These are phyloP conservation scores for Medakamo hakoo DNA, from an alignment of 139 green algal species.

Conservation along the genomic window DNA sequence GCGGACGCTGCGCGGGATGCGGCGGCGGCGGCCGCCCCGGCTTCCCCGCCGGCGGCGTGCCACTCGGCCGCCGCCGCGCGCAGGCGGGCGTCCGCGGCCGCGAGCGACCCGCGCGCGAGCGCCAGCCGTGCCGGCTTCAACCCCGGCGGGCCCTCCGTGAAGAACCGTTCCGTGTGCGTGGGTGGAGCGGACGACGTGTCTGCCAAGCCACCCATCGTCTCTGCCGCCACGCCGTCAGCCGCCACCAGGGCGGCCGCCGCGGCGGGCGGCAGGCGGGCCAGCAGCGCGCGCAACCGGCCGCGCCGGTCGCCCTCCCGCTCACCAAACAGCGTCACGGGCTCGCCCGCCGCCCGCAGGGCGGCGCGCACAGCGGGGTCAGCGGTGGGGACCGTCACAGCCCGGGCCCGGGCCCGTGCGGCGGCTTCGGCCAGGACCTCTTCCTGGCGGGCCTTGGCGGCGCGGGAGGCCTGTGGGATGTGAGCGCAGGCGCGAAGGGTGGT, in stretches of 20 bases:
- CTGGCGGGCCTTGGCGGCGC: too few relatives aligned
- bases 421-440: background rate
- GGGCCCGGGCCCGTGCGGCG: too few relatives aligned
- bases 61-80: constrained; percentile 30
- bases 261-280: constrained; percentile 29
- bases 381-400: constrained; percentile 49
- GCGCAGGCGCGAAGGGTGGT: too few relatives aligned
- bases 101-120: constrained; percentile 55
- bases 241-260: background rate
- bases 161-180: constrained; percentile 64
- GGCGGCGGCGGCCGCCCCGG: constrained; percentile 3
- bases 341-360: constrained; percentile 55
- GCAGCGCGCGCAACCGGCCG: constrained; percentile 62
- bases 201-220: background rate
- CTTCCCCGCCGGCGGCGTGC: constrained; percentile 25
- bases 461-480: too few relatives aligned
- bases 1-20: background rate
- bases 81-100: constrained; percentile 41
- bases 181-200: background rate
- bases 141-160: constrained; percentile 63
- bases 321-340: constrained; percentile 94
- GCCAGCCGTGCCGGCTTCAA: constrained; percentile 34
- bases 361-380: constrained; percentile 47
- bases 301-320: constrained; percentile 80
- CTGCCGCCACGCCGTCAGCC: background rate